Base-by-base conservation (phyloP, 805 yeast species). In the Saturnispora mendoncae region DNA sequence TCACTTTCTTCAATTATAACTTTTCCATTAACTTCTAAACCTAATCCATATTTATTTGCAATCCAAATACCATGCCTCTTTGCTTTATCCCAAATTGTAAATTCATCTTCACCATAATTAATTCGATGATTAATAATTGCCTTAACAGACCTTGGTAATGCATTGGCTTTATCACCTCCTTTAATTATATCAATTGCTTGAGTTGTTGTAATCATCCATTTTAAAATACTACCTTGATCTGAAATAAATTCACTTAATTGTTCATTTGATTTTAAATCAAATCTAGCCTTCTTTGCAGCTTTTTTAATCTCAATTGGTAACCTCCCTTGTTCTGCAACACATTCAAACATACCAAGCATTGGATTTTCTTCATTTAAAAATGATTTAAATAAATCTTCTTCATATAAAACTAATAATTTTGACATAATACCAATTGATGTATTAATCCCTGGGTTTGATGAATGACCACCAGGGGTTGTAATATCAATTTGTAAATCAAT, bases 141-240 rank as follows among this genome's bases (percentile, higher is more conserved):
- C 24, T 61, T 57, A 3, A 74, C 74, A 20, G 66, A 58, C 54
- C 83, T 90, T 2, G 94, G 94, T 36, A 84, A 62, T 1, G 92
- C 87, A 53, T 84, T 84, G 20, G 79, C 68, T 60, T 84, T 84
- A 44, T 77, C 71, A 33, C 94, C 94, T 23, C 92, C 92, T 10
- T 61, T 54, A 45, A 84, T 66, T 19, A 79, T 68, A 52, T 80
- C 86, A 35, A 72, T 67, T 0, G 90, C 82, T 58, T 77, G 84
- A 4, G 84, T 70, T 0, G 90, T 81, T 40, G 69, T 64, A 19
- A 79, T 60, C 38, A 71, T 55, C 46, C 69, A 74, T 43, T 65
- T 59, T 28, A 49, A 43, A 25, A 39, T 24, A 10, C 43, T 41
- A n/a, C 10, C 21, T 18, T 55, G 51, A 6, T 43, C 33, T 12